Evolutionary conservation across 768 basidiomycete species (phyloP), one percentile per base, ranked within the genome.

Genomic region (Mycena vitilis): DNA sequence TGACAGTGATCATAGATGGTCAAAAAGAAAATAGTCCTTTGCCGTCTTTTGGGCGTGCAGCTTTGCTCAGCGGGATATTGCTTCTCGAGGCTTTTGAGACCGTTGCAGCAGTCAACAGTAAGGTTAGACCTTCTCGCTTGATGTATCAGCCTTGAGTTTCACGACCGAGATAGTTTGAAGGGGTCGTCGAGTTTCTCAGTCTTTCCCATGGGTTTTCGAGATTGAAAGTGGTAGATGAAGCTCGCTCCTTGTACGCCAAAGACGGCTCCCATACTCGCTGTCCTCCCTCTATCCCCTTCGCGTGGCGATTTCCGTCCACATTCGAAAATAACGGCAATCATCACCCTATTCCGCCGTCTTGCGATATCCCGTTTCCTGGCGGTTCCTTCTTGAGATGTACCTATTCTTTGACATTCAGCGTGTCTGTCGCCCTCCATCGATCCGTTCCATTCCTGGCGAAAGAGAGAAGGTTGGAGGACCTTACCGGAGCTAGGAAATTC

Each of bases 301-400:
- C 69, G 5, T 49, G 18, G n/a, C 22, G 57, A 30, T 63, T 71
- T 56, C 69, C 69, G 8, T 37, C 54, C 9, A 59, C 49, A 25
- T 65, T 70, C 52, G 30, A 49, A 25, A n/a, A 59, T 12, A 63
- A 67, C 15, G 52, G n/a, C 23, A 16, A 12, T 1, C 38, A 42
- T 15, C 53, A 58, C 44, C 42, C 69, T 30, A 61, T 71, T 34
- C 69, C 69, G 5, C 65, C 69, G 9, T 71, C 69, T 20, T 66
- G 69, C 52, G 45, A 67, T 34, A 63, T 71, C 57, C 37, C 56
- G 5, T 51, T 71, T 5, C 61, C 60, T 5, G 62, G 30, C 15
- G 65, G 65, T 1, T 36, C 25, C 37, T 71, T 60, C 42, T 16
- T 71, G 13, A 66, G 53, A 63, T 71, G 69, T 44, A 54, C 52